Conservation (phyloP, 1,284 basidiomycete species). For the Apiotrichum sp. region DNA sequence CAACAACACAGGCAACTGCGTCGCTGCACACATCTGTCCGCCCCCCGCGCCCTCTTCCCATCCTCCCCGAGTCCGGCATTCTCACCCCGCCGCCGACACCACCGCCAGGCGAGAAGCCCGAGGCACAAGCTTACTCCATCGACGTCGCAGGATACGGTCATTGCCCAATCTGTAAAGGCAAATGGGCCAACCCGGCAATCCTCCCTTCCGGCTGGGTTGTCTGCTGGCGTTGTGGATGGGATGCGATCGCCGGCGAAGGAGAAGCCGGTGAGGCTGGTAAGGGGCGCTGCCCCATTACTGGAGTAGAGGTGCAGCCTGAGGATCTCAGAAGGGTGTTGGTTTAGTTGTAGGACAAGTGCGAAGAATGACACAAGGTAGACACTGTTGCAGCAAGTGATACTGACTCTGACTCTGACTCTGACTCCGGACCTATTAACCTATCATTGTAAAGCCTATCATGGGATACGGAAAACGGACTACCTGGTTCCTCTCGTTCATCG, state of each 20-base stretch:
- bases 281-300: constrained; percentile 79
- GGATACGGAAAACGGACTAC: too few species aligned
- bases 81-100: constrained; percentile 25
- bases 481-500: too few species aligned
- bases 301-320: constrained; percentile 65
- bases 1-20: constrained; percentile 58
- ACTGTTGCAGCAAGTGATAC: too few species aligned
- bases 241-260: constrained; percentile 62
- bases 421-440: too few species aligned
- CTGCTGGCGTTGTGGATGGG: constrained; percentile 88
- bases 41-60: constrained; percentile 61
- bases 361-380: background rate
- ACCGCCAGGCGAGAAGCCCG: constrained; percentile 49
- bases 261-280: constrained; percentile 27
- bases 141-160: constrained; percentile 59
- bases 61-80: constrained; percentile 36
- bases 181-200: constrained; percentile 80
- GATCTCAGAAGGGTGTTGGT: constrained; percentile 83
- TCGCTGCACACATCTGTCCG: constrained; percentile 61
- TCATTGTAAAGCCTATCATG: too few species aligned
- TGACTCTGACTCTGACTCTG: too few species aligned
- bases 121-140: constrained; percentile 31
- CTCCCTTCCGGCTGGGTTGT: constrained; percentile 91
- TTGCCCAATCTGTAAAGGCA: constrained; percentile 73
- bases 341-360: constrained; percentile 18